phyloP scores from a whole-genome alignment of 306 rosid genomes.

The Prunus salicina region DNA sequence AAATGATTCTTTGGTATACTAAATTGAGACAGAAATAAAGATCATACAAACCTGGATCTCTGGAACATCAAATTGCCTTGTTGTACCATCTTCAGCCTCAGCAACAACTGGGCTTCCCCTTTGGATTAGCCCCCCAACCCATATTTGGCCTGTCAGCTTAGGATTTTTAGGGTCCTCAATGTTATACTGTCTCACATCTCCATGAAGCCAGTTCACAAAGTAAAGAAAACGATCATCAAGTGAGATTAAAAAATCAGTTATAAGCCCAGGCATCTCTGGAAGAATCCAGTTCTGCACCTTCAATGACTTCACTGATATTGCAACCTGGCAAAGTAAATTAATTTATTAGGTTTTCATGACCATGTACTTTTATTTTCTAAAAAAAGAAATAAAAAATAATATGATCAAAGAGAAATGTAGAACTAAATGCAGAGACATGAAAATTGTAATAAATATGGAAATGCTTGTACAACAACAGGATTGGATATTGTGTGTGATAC shows the following conservation, averaged over 20 bases:
- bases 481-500: conserved; percentile 26
- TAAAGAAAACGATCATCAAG: conserved; percentile 87
- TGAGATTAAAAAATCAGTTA: conserved; percentile 82
- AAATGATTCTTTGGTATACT: not conserved
- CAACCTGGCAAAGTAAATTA: conserved; percentile 43
- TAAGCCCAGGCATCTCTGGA: conserved; percentile 96
- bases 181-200: conserved; percentile 87
- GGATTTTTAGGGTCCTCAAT: conserved; percentile 77
- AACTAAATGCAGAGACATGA: not conserved
- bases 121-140: conserved; percentile 84
- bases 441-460: too few species aligned
- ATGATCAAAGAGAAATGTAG: not conserved
- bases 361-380: not conserved
- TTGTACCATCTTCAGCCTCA: conserved; percentile 61
- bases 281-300: conserved; percentile 94
- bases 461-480: not conserved
- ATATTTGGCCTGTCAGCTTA: conserved; percentile 67
- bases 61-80: conserved; percentile 75
- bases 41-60: conserved; percentile 63
- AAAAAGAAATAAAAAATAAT: not conserved
- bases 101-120: conserved; percentile 71
- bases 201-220: conserved; percentile 94
- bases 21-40: not conserved
- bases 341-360: not conserved
- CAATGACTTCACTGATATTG: conserved; percentile 64